Conservation (phyloP, 257 asterid species). For the Capsicum chinense region DNA sequence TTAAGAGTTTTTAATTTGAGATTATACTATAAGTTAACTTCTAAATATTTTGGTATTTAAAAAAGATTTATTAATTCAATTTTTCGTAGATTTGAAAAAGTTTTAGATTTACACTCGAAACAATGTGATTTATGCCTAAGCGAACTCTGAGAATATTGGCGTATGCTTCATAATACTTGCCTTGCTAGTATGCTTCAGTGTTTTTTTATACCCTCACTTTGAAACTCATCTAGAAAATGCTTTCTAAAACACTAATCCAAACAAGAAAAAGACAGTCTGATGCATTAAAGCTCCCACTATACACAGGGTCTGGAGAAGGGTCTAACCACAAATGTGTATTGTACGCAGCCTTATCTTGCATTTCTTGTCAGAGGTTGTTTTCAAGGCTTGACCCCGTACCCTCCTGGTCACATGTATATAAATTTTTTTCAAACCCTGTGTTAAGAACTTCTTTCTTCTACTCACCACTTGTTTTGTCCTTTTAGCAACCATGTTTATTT, state of each 20-base stretch:
- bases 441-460: not conserved
- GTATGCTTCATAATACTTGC: not conserved
- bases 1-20: too few relatives aligned
- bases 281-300: too few relatives aligned
- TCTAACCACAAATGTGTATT: too few relatives aligned
- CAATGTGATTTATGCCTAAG: not conserved
- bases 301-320: too few relatives aligned
- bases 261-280: too few relatives aligned
- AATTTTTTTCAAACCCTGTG: not conserved
- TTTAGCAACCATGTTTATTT: not conserved
- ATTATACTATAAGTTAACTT: not conserved
- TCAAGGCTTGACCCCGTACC: too few relatives aligned
- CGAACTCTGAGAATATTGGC: not conserved
- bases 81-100: not conserved
- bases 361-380: too few relatives aligned
- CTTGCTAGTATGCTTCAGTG: not conserved
- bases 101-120: not conserved
- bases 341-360: too few relatives aligned
- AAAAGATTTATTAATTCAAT: not conserved
- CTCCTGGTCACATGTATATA: too few relatives aligned
- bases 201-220: not conserved
- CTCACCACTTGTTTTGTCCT: not conserved
- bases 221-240: not conserved
- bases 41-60: not conserved
- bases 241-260: not conserved